These are phyloP conservation scores for Grigorovia humatica DNA, from an alignment of 805 yeast species.

Conservation along the genomic window DNA sequence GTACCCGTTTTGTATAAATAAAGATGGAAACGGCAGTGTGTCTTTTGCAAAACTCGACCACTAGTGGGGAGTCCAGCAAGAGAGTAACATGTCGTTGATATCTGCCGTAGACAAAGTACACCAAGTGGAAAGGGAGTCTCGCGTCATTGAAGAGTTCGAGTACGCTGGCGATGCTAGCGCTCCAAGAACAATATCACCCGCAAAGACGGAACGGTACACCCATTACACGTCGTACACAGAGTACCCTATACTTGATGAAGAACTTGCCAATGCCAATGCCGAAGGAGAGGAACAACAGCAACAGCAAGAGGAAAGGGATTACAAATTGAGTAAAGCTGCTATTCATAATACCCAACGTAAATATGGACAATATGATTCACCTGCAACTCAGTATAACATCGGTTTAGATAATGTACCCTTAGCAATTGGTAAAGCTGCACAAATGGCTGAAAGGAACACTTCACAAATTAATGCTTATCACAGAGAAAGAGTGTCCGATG, in stretches of 20 bases:
- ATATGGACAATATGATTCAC: constrained; percentile 52
- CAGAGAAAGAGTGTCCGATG: constrained; percentile 27
- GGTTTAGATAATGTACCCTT: constrained; percentile 49
- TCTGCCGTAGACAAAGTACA: background rate
- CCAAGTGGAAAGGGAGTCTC: background rate
- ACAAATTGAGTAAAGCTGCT: constrained; percentile 65
- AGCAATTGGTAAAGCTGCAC: constrained; percentile 70
- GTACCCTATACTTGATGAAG: background rate
- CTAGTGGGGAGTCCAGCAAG: background rate
- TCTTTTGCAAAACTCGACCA: too few relatives aligned
- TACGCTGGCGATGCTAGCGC: background rate
- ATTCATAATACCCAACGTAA: constrained; percentile 61
- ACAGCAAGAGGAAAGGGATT: constrained; percentile 8
- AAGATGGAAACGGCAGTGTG: too few relatives aligned
- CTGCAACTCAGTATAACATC: constrained; percentile 34
- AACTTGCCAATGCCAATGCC: background rate
- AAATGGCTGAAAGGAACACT: constrained; percentile 38
- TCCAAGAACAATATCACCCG: constrained; percentile 1
- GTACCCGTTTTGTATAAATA: background rate
- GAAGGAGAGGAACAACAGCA: too few relatives aligned
- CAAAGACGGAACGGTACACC: background rate
- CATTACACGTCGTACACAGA: background rate
- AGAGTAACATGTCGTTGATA: background rate
- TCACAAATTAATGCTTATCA: background rate
- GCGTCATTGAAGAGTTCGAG: background rate